These are phyloP conservation scores for Ceratobasidium sp. DNA, from an alignment of 1,284 basidiomycete species.

Conservation along the genomic window DNA sequence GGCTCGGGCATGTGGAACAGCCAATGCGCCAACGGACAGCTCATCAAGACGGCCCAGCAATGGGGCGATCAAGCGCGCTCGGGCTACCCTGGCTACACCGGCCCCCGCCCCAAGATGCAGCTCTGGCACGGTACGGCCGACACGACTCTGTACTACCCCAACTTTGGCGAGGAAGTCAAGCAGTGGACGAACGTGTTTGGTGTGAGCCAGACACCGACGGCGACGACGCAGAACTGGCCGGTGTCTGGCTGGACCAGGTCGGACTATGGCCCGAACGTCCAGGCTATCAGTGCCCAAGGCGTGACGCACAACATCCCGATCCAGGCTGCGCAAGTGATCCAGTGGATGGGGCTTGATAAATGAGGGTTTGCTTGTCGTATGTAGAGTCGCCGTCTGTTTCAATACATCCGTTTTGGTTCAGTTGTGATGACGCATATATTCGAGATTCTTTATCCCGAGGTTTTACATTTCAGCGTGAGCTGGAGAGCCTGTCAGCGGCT, in stretches of 20 bases:
- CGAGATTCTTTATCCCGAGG: no score
- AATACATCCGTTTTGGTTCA: no score
- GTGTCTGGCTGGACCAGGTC: conserved; percentile 62
- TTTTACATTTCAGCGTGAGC: no score
- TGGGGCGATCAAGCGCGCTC: conserved; percentile 64
- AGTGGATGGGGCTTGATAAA: conserved; percentile 22
- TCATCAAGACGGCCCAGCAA: conserved; percentile 63
- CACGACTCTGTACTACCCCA: conserved; percentile 65
- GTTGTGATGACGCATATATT: not conserved
- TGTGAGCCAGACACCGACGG: conserved; percentile 59
- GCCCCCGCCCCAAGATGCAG: conserved; percentile 66
- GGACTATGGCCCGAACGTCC: conserved; percentile 63
- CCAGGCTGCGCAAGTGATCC: not conserved
- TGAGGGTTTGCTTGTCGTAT: no score
- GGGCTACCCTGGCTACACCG: conserved; percentile 67
- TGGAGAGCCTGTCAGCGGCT: no score
- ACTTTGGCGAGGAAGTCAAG: conserved; percentile 66
- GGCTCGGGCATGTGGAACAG: conserved; percentile 66
- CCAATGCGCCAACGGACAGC: conserved; percentile 62
- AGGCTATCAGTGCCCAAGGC: conserved; percentile 61
- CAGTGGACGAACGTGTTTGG: conserved; percentile 66
- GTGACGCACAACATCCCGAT: conserved; percentile 16
- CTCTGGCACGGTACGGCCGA: conserved; percentile 69
- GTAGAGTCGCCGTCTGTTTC: no score
- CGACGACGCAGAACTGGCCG: conserved; percentile 60